phyloP scores from a whole-genome alignment of 495 filamentous ascomycete species.

The Xylaria scruposa region DNA sequence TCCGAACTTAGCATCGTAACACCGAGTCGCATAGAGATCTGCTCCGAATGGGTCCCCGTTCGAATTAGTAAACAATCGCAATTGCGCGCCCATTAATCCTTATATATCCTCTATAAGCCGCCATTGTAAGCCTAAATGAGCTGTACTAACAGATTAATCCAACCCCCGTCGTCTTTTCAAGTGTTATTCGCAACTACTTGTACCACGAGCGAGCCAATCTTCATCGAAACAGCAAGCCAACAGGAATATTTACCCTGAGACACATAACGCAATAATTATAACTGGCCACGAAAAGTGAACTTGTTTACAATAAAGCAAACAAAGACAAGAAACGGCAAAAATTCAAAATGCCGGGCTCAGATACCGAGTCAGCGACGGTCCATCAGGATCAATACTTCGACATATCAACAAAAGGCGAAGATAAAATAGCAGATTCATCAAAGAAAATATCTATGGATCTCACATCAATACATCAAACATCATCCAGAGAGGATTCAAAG shows the following conservation, averaged over 20 bases:
- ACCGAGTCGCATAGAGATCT: not conserved
- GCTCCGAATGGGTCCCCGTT: slow-evolving; percentile 4
- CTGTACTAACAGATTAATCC: not conserved
- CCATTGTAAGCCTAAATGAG: not conserved
- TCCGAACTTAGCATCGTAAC: not conserved
- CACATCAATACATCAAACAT: slow-evolving; percentile 38
- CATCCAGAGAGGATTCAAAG: slow-evolving; percentile 30
- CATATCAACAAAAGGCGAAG: slow-evolving; percentile 21
- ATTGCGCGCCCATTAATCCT: too few species aligned
- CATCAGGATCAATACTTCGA: not conserved
- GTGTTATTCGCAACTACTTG: not conserved
- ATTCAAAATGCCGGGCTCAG: not conserved
- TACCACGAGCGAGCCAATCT: not conserved
- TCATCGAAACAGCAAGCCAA: not conserved
- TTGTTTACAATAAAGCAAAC: not conserved
- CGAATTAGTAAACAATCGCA: slow-evolving; percentile 10
- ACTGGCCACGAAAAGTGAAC: not conserved
- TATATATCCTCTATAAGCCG: not conserved
- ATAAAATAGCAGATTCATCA: slow-evolving; percentile 21
- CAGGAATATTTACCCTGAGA: not conserved
- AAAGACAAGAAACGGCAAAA: not conserved
- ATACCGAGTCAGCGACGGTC: too few species aligned
- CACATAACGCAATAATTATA: not conserved
- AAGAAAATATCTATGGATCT: slow-evolving; percentile 8
- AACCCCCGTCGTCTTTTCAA: not conserved